phyloP scores from a whole-genome alignment of 352 stramenopile genomes.

The Phytophthora vignae region DNA sequence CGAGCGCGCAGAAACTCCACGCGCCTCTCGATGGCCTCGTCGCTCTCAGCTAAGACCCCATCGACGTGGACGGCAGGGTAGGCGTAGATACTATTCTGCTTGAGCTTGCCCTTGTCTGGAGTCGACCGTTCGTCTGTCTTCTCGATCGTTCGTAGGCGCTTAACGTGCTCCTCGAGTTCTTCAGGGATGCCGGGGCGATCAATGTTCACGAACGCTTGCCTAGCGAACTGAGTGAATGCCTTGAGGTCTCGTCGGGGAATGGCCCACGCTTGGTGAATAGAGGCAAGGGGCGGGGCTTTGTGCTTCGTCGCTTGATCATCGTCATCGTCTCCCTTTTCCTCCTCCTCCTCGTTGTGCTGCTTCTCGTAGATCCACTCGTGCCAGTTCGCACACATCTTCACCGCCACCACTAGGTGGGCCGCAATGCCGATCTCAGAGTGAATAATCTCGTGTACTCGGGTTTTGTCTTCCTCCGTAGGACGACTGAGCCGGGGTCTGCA shows the following conservation, averaged over 20 bases:
- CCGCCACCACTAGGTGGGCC: constrained; percentile 66
- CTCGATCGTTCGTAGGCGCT: constrained; percentile 45
- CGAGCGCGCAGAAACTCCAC: constrained; percentile 37
- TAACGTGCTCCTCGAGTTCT: constrained; percentile 52
- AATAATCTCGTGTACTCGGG: constrained; percentile 39
- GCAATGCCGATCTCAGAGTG: constrained; percentile 64
- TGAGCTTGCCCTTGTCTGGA: constrained; percentile 18
- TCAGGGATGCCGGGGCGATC: constrained; percentile 50
- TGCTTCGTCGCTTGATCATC: constrained; percentile 1
- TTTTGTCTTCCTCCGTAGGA: constrained; percentile 33
- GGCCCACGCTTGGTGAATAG: constrained; percentile 21
- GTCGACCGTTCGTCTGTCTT: constrained; percentile 13
- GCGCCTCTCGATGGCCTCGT: constrained; percentile 63
- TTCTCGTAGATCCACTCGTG: constrained; percentile 83
- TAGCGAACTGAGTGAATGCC: constrained; percentile 63
- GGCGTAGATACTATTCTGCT: constrained; percentile 44
- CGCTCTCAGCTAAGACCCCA: constrained; percentile 57
- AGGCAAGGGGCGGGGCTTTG: constrained; percentile 19
- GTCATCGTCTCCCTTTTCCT: constrained; percentile 15
- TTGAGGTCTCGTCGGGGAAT: constrained; percentile 57
- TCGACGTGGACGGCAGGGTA: constrained; percentile 67
- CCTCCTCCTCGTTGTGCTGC: constrained; percentile 19
- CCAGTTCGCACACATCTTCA: constrained; percentile 83
- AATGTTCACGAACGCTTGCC: constrained; percentile 48
- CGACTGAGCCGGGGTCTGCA: constrained; percentile 25